These are phyloP conservation scores for Phytophthora citricola DNA, from an alignment of 352 stramenopile species.

Conservation along the genomic window DNA sequence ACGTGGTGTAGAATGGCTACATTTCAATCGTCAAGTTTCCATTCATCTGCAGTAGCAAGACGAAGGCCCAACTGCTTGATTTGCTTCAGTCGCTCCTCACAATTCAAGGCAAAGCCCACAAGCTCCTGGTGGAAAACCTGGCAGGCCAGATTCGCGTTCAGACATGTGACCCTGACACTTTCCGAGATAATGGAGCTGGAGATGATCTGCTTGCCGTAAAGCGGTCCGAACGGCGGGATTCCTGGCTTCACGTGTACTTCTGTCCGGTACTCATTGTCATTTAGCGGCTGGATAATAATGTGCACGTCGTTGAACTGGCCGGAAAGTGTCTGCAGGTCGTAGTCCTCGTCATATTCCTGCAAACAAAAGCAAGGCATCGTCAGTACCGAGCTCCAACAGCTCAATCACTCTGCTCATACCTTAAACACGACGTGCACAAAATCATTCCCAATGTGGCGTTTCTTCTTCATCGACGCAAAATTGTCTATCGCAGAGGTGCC, in stretches of 20 bases:
- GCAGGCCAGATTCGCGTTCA: slow-evolving; percentile 88
- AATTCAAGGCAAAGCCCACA: slow-evolving; percentile 81
- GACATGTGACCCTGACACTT: slow-evolving; percentile 72
- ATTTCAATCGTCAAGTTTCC: slow-evolving; percentile 45
- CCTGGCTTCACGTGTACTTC: slow-evolving; percentile 77
- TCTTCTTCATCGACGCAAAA: slow-evolving; percentile 75
- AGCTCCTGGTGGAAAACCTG: slow-evolving; percentile 86
- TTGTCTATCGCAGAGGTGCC: slow-evolving; percentile 6
- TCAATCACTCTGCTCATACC: slow-evolving; percentile 25
- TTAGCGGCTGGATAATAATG: slow-evolving; percentile 86
- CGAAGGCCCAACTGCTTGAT: slow-evolving; percentile 86
- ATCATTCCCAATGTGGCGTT: slow-evolving; percentile 90
- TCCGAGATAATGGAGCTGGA: slow-evolving; percentile 65
- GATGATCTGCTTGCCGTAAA: slow-evolving; percentile 80
- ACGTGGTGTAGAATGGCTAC: slow-evolving; percentile 19
- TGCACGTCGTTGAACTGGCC: slow-evolving; percentile 90
- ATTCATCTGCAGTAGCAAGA: slow-evolving; percentile 57
- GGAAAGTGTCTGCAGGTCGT: slow-evolving; percentile 76
- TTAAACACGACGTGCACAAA: slow-evolving; percentile 91
- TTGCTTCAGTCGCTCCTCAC: slow-evolving; percentile 86
- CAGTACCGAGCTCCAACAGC: neutral
- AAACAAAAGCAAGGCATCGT: slow-evolving; percentile 1
- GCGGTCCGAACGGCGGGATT: slow-evolving; percentile 76
- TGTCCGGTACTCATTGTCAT: slow-evolving; percentile 74
- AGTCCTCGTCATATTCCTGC: slow-evolving; percentile 80